These are phyloP conservation scores for Porphyrellus cyaneotinctus DNA, from an alignment of 768 basidiomycete species.

Conservation along the genomic window DNA sequence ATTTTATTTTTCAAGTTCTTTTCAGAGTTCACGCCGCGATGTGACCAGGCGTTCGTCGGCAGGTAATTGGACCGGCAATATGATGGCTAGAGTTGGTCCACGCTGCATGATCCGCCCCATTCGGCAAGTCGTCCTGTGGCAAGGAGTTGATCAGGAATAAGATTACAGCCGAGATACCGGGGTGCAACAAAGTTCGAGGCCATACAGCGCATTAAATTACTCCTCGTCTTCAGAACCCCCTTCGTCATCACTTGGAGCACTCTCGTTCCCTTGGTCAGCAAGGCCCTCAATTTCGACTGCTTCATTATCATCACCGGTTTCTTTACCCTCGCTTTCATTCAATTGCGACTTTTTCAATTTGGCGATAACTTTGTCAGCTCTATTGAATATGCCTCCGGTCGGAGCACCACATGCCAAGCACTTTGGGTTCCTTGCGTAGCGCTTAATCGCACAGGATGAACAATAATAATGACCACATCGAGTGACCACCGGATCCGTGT, in stretches of 20 bases:
- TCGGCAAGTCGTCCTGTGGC: constrained; percentile 19
- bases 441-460: constrained; percentile 90
- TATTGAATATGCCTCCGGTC: constrained; percentile 95
- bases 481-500: constrained; percentile 93
- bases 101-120: constrained; percentile 13
- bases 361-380: constrained; percentile 87
- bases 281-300: constrained; percentile 62
- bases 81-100: neutral
- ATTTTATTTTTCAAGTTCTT: neutral
- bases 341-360: constrained; percentile 75
- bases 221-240: constrained; percentile 31
- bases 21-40: constrained; percentile 5
- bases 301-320: constrained; percentile 36
- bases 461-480: constrained; percentile 98
- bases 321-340: constrained; percentile 47
- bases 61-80: constrained; percentile 7
- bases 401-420: constrained; percentile 92
- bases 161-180: constrained; percentile 25
- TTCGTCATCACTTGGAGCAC: constrained; percentile 26
- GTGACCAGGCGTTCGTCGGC: constrained; percentile 2
- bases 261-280: constrained; percentile 25
- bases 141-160: constrained; percentile 16
- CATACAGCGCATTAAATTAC: constrained; percentile 22
- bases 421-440: constrained; percentile 91
- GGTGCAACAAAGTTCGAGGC: constrained; percentile 32